Evolutionary conservation across 306 rosid genomes (phyloP), one percentile per base, ranked within the genome.

Genomic region (Arachis stenosperma): DNA sequence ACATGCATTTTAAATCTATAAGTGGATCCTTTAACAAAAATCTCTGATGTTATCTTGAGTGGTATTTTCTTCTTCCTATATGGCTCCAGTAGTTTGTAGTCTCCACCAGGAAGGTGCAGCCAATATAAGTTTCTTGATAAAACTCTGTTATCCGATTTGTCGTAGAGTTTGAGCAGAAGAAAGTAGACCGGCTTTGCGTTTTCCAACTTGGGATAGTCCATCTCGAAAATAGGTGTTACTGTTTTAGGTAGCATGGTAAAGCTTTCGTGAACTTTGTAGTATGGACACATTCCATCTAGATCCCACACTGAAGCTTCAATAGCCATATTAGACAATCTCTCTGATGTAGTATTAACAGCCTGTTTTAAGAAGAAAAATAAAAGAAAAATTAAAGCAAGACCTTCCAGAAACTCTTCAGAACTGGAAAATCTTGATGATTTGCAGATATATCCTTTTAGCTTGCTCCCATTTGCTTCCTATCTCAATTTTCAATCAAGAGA

Each of bases 251-350:
- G 62, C n/a, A 71, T 66, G 57, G 81, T 40, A 65, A 81, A 53
- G 11, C 75, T 81, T 70, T 75, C 84, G 48, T 63, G 65, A 76
- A 83, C 87, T 82, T 67, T 82, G 87, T 82, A 81, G 84, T 88
- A 86, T 51, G 96, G 91, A 65, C 94, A 82, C 33, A 88, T 75
- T 62, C 98, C 98, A 67, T 90, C 98, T 3, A 93, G 90, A 80
- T 91, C 97, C 98, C 97, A 93, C 39, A 91, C 94, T 0, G 92
- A 88, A 78, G 84, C 94, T 86, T 93, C 98, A 73, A 89, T 61
- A 70, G 91, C 89, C 50, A 89, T 65, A 22, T 82, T 79, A n/a
- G 94, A 88, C 78, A 93, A 60, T 75, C 79, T 83, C 52, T 82
- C 84, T n/a, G 96, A 82, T 22, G 90, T 85, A 56, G 98, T 93